These are phyloP conservation scores for Wickerhamomyces sp. DNA, from an alignment of 1,139 yeast species.

Conservation along the genomic window DNA sequence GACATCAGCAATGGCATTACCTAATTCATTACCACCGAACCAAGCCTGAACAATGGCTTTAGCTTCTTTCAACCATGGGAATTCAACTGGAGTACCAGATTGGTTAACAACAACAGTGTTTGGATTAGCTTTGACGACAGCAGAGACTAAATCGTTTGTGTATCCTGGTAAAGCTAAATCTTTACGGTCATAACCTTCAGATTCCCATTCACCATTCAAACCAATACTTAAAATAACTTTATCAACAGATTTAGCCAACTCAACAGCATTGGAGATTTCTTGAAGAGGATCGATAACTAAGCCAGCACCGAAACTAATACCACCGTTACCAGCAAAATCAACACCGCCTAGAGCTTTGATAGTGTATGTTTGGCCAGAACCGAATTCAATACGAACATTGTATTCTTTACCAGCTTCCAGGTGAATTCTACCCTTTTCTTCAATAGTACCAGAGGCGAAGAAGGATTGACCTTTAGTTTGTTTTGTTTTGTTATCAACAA, in stretches of 20 bases:
- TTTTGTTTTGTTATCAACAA: conserved; percentile 52
- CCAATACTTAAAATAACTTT: conserved; percentile 44
- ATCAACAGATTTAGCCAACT: conserved; percentile 40
- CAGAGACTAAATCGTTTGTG: conserved; percentile 42
- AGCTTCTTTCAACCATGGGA: conserved; percentile 50
- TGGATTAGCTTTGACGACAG: conserved; percentile 42
- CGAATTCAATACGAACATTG: conserved; percentile 44
- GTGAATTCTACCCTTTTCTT: conserved; percentile 35
- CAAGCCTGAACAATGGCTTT: conserved; percentile 47
- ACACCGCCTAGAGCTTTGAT: conserved; percentile 24
- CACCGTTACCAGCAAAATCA: conserved; percentile 38
- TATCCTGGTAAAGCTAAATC: conserved; percentile 39
- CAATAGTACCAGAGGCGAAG: conserved; percentile 48
- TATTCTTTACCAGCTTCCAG: conserved; percentile 41
- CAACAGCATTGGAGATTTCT: conserved; percentile 36
- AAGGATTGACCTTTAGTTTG: conserved; percentile 47
- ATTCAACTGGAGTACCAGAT: conserved; percentile 57
- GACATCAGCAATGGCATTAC: conserved; percentile 51
- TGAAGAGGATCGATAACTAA: conserved; percentile 27
- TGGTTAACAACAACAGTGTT: conserved; percentile 53
- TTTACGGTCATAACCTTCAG: conserved; percentile 34
- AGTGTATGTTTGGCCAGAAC: conserved; percentile 43
- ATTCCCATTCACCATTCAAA: conserved; percentile 44
- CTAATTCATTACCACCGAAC: conserved; percentile 45
- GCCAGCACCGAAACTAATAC: conserved; percentile 32